Percentiles rank a stretch among this genome's conserved stretches.
Conservation (phyloP, 441 rosid species). For the Pelargonium citronellum region DNA sequence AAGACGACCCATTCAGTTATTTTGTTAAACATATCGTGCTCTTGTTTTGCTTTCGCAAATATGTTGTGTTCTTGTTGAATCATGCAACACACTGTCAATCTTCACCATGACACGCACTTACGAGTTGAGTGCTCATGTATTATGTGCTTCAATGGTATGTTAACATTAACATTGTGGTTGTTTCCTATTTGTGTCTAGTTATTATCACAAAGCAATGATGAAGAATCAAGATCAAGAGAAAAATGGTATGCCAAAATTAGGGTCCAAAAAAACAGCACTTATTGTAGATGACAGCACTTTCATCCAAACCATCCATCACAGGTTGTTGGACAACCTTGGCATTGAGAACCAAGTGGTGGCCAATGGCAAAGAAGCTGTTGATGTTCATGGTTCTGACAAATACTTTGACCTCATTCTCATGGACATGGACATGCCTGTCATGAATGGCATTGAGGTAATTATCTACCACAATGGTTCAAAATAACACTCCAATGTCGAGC, state of each 20-base stretch:
- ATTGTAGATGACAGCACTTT: slow-evolving; percentile 58
- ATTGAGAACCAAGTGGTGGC: slow-evolving; percentile 40
- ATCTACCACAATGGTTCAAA: too few relatives aligned
- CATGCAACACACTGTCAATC: too few relatives aligned
- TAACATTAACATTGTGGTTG: too few relatives aligned
- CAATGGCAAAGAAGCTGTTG: slow-evolving; percentile 75
- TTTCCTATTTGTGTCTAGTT: too few relatives aligned
- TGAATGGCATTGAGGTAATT: slow-evolving; percentile 74
- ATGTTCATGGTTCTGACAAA: slow-evolving; percentile 47
- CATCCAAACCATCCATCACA: slow-evolving; percentile 43
- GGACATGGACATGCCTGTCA: slow-evolving; percentile 89
- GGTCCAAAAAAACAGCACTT: slow-evolving; percentile 39
- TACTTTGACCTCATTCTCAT: slow-evolving; percentile 66
- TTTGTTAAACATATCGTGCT: too few relatives aligned
- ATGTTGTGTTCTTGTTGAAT: too few relatives aligned
- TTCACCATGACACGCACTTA: too few relatives aligned
- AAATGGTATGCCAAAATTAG: neutral
- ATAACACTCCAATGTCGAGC: too few relatives aligned
- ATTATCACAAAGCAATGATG: neutral
- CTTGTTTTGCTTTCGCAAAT: too few relatives aligned
- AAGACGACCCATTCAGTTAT: too few relatives aligned
- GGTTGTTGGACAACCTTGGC: slow-evolving; percentile 40
- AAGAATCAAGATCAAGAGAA: neutral
- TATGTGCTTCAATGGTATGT: too few relatives aligned
- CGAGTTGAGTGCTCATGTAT: too few relatives aligned